Evolutionary conservation across 2,329 filamentous ascomycete genomes (phyloP).

Genomic region (Bipolaris bicolor): DNA sequence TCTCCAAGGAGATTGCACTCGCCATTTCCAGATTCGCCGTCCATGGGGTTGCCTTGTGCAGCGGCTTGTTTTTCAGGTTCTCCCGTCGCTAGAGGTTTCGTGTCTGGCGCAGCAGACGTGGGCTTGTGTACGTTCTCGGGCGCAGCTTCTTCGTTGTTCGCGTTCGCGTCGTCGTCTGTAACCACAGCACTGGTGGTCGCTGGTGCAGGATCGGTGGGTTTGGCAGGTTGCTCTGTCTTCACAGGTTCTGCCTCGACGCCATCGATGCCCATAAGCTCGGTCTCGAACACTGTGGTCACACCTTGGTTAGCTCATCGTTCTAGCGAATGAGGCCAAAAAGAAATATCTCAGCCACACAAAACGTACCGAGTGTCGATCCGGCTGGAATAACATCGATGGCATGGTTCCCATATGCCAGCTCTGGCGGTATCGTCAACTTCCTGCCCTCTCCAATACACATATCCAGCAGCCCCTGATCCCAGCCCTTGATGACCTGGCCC

Average conservation of each 20-base stretch:
- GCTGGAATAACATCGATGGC: constrained; percentile 72
- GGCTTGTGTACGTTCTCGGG: constrained; percentile 16
- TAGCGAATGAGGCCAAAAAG: too few species aligned
- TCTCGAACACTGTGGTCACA: constrained; percentile 76
- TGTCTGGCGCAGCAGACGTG: constrained; percentile 17
- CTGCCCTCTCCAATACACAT: constrained; percentile 96
- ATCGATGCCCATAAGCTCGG: constrained; percentile 82
- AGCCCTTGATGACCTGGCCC: constrained; percentile 89
- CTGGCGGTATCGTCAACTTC: constrained; percentile 87
- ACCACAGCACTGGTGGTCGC: constrained; percentile 10
- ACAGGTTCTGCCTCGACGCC: constrained; percentile 49
- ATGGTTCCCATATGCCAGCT: constrained; percentile 79
- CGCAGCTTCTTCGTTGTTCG: constrained; percentile 16
- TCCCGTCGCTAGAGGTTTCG: constrained; percentile 18
- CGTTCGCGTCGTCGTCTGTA: constrained; percentile 14
- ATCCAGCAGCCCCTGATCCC: constrained; percentile 86
- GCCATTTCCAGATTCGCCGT: constrained; percentile 61
- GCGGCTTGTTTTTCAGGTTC: constrained; percentile 22
- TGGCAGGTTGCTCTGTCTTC: constrained; percentile 1
- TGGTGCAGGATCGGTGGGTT: constrained; percentile 6
- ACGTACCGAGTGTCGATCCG: constrained; percentile 74
- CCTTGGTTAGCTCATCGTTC: background rate
- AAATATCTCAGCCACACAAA: background rate
- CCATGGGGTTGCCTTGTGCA: constrained; percentile 38
- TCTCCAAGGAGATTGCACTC: constrained; percentile 88